phyloP scores from a whole-genome alignment of 805 yeast genomes.

The Hanseniaspora lindneri region DNA sequence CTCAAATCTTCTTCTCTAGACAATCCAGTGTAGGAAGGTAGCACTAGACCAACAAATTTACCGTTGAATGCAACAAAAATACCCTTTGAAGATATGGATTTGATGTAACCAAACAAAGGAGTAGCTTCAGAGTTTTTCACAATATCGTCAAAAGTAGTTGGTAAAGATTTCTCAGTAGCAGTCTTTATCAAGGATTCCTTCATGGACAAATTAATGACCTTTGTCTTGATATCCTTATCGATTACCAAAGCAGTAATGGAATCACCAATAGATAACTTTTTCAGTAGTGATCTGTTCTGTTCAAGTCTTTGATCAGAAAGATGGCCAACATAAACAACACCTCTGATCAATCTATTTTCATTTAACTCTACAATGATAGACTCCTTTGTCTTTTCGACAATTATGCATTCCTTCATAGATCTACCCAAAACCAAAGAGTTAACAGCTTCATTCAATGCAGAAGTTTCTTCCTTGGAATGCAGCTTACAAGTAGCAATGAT shows the following conservation, averaged over 20 bases:
- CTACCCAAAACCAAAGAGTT: slow-evolving; percentile 46
- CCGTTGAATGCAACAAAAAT: slow-evolving; percentile 74
- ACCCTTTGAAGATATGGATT: slow-evolving; percentile 63
- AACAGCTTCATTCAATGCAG: slow-evolving; percentile 38
- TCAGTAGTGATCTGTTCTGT: slow-evolving; percentile 54
- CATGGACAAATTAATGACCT: slow-evolving; percentile 49
- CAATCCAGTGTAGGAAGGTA: slow-evolving; percentile 57
- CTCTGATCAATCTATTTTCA: slow-evolving; percentile 40
- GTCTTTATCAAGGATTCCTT: slow-evolving; percentile 59
- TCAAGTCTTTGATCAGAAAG: slow-evolving; percentile 65
- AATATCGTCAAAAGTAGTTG: slow-evolving; percentile 50
- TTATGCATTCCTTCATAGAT: slow-evolving; percentile 44
- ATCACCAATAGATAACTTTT: slow-evolving; percentile 53
- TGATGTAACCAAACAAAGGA: slow-evolving; percentile 59
- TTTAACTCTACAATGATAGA: slow-evolving; percentile 52
- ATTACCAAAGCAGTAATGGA: slow-evolving; percentile 49
- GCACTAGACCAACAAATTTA: slow-evolving; percentile 68
- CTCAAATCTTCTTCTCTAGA: slow-evolving; percentile 42
- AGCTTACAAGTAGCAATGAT: slow-evolving; percentile 60
- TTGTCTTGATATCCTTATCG: slow-evolving; percentile 50
- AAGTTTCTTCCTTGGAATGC: slow-evolving; percentile 41
- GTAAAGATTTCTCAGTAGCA: slow-evolving; percentile 44
- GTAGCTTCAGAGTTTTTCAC: slow-evolving; percentile 32
- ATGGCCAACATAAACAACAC: slow-evolving; percentile 64
- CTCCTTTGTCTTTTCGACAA: slow-evolving; percentile 68